Evolutionary conservation across 1,139 yeast species (phyloP).

Genomic region (Chernovozyma aurita): DNA sequence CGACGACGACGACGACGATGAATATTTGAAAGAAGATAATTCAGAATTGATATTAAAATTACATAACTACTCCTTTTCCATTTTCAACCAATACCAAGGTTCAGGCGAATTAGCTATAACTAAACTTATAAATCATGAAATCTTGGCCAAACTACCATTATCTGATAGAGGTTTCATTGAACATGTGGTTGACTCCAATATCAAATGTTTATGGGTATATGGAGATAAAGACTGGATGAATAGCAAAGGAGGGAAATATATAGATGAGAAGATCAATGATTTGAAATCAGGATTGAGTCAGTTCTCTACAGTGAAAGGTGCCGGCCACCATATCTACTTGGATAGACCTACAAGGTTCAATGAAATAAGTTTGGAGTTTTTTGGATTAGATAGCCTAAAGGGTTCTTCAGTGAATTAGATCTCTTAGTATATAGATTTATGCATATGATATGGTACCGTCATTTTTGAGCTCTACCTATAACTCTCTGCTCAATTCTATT

Average conservation of each 20-base stretch:
- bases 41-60: constrained; percentile 30
- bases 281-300: constrained; percentile 16
- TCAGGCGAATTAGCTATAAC: constrained; percentile 46
- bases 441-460: background rate
- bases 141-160: constrained; percentile 37
- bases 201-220: constrained; percentile 33
- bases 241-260: constrained; percentile 34
- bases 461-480: too few relatives aligned
- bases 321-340: constrained; percentile 41
- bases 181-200: constrained; percentile 19
- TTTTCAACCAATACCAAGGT: constrained; percentile 42
- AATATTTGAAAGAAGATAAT: constrained; percentile 5
- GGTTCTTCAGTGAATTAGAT: background rate
- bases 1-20: constrained; percentile 4
- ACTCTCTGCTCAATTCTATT: background rate
- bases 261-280: constrained; percentile 21
- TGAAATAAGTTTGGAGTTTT: constrained; percentile 22
- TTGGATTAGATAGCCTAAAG: constrained; percentile 11
- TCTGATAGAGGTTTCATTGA: constrained; percentile 38
- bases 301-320: constrained; percentile 26
- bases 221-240: constrained; percentile 49
- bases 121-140: constrained; percentile 37
- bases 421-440: background rate
- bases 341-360: constrained; percentile 38
- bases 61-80: constrained; percentile 40